phyloP scores from a whole-genome alignment of 1,139 yeast species.

The Candida sp. region DNA sequence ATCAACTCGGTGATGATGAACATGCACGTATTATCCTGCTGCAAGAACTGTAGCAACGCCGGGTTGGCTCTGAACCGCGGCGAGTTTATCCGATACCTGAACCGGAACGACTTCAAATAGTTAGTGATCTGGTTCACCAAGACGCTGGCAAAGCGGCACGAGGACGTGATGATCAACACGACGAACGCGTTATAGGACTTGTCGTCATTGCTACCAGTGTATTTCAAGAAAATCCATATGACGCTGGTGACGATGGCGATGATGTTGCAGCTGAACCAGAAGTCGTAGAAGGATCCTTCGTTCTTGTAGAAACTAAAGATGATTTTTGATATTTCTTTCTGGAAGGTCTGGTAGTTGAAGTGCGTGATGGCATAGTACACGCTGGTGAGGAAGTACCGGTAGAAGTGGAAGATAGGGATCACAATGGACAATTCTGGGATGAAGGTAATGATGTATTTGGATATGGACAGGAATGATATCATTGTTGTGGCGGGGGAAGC shows the following conservation, averaged over 20 bases:
- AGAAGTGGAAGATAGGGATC: conserved; percentile 4
- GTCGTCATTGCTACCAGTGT: neutral
- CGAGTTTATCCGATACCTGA: neutral
- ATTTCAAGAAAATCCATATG: conserved; percentile 10
- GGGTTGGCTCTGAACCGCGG: conserved; percentile 4
- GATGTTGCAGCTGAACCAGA: conserved; percentile 13
- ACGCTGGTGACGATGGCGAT: conserved; percentile 8
- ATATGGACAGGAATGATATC: conserved; percentile 6
- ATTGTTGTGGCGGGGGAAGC: neutral
- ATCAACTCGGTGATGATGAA: conserved; percentile 11
- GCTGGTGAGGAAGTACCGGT: conserved; percentile 3
- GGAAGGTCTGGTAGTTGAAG: neutral
- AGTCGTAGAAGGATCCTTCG: conserved; percentile 12
- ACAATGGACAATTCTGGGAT: conserved; percentile 7
- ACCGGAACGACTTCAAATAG: neutral
- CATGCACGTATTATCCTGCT: conserved; percentile 14
- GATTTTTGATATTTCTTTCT: conserved; percentile 1
- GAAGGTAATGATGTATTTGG: conserved; percentile 1
- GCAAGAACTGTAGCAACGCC: conserved; percentile 7
- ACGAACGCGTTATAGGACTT: conserved; percentile 11
- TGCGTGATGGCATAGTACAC: neutral
- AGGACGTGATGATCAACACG: conserved; percentile 6
- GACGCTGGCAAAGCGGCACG: conserved; percentile 6
- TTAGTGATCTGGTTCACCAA: conserved; percentile 6
- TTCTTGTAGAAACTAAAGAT: conserved; percentile 6